Percentiles rank a stretch among this genome's conserved stretches.
Conservation (phyloP, 23 red algal genomes). For the Gracilaria domingensis region DNA sequence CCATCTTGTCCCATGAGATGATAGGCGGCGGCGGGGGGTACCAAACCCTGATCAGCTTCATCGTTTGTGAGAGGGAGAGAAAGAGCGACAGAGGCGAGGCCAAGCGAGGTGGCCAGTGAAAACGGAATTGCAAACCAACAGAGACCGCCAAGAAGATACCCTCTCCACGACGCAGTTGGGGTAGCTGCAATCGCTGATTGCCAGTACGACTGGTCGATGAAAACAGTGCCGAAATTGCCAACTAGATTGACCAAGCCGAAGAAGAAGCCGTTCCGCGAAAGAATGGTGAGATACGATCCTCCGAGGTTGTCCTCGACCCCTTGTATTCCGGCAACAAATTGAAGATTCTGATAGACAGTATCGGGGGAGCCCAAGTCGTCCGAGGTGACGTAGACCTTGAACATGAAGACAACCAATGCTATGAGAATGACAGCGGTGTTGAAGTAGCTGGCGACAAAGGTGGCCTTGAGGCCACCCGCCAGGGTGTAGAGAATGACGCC, state of each 20-base stretch:
- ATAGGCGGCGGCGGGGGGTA: conserved; percentile 57
- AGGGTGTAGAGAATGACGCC: conserved; percentile 92
- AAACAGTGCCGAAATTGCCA: conserved; percentile 85
- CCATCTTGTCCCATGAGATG: conserved; percentile 80
- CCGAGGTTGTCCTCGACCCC: conserved; percentile 70
- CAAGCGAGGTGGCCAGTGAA: conserved; percentile 80
- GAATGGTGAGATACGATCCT: conserved; percentile 83
- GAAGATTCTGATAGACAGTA: conserved; percentile 35
- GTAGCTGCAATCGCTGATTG: conserved; percentile 84
- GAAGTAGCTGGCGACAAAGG: conserved; percentile 86
- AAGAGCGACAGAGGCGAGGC: conserved; percentile 70
- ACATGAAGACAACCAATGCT: conserved; percentile 58
- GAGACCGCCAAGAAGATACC: conserved; percentile 81
- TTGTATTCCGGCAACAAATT: conserved; percentile 36
- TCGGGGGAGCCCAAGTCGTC: conserved; percentile 56
- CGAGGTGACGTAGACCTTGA: conserved; percentile 61
- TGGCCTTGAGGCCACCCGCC: conserved; percentile 85
- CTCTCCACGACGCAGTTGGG: conserved; percentile 79
- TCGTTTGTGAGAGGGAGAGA: conserved; percentile 68
- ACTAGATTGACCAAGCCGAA: conserved; percentile 90
- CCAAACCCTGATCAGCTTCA: conserved; percentile 72
- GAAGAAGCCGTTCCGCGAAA: conserved; percentile 81
- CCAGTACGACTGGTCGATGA: conserved; percentile 88
- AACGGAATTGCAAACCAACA: conserved; percentile 95
- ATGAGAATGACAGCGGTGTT: conserved; percentile 79